Base-by-base conservation (phyloP, 1,139 yeast genomes). In the Blastobotrys petasosporus region DNA sequence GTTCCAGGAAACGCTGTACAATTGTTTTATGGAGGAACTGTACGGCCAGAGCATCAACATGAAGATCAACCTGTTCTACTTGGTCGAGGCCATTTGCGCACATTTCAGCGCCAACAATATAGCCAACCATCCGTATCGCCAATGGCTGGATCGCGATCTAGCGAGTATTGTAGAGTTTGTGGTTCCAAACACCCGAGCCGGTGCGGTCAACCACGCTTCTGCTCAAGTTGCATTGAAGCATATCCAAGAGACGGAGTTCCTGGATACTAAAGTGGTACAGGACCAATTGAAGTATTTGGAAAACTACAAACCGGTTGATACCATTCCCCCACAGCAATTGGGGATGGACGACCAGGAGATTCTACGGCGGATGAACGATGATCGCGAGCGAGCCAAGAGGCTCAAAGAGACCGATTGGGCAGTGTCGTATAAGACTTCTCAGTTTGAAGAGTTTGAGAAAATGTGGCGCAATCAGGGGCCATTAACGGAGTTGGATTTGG, bases 311-410 rank as follows among this genome's bases (percentile, higher is more conserved):
- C 20, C 28, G n/a, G 37, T 17, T 5, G 37, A 30, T 11, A 20
- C 16, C 2, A 12, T 11, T 36, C 25, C 36, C 2, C n/a, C 23
- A 13, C 13, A 12, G 8, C 13, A 9, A 12, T 32, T 8, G 17
- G 42, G 42, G 28, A 42, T 55, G 49, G 45, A 54, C 5, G 47
- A 72, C 47, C 73, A 75, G 41, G 83, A 82, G 54, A 79, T 84
- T 11, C 61, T 84, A n/a, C 70, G 76, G 34, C 69, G 95, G 50
- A 85, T 87, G 79, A 95, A 87, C 60, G 92, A 84, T 51, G 95
- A 87, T 61, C 68, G 95, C 54, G 96, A 87, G 61, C 70, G 92
- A 7, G 87, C 84, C 55, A 87, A 87, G 60, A 73, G 85, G 49
- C 76, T 83, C 12, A 85, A 86, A 55, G 95, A 87, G 58, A 75